Evolutionary conservation across 1,139 yeast genomes (phyloP), one percentile per base, ranked within the genome.

Genomic region (Candida pseudoviswanathii): DNA sequence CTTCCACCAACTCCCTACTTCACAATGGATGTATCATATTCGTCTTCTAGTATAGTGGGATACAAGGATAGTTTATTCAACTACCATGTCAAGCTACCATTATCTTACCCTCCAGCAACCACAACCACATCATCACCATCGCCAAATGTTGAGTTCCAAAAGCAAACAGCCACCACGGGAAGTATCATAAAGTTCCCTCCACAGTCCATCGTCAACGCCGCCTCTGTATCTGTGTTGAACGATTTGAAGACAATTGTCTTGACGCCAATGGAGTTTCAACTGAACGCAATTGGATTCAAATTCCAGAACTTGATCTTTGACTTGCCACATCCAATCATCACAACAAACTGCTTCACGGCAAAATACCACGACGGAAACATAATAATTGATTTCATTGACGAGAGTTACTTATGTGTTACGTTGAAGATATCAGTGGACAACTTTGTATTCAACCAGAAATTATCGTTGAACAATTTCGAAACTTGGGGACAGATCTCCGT

Each of bases 401-500:
- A 60, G 33, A 64, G 59, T 41, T 68, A 53, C 55, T 63, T 76
- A 43, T 65, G 75, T 51, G 62, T 73, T 21, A 68, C 78, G 0
- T 51, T 75, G 27, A 58, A 62, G 27, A 51, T 76, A 11, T 58
- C 58, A 21, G 54, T 71, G 21, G 56, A 64, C n/a, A 72, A 71
- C 50, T 74, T 74, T 50, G 51, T 71, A 3, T 49, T 56, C 24
- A 54, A 54, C 1, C 46, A 57, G 11, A 50, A 51, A 24, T 65
- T 75, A 47, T 50, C 58, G 1, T 58, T 75, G 45, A 64, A 62
- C 40, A 61, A 62, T 27, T 71, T 75, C 51, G 58, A 51, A 51
- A 63, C 74, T 39, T 86, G 92, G 92, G 84, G 86, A 46, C 75
- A 73, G 52, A 80, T 83, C 34, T 77, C 88, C 2, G 80, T 81